Percentiles rank a stretch among this genome's conserved stretches.
phyloP scores from a whole-genome alignment of 257 asterid species.

The Henckelia pumila region DNA sequence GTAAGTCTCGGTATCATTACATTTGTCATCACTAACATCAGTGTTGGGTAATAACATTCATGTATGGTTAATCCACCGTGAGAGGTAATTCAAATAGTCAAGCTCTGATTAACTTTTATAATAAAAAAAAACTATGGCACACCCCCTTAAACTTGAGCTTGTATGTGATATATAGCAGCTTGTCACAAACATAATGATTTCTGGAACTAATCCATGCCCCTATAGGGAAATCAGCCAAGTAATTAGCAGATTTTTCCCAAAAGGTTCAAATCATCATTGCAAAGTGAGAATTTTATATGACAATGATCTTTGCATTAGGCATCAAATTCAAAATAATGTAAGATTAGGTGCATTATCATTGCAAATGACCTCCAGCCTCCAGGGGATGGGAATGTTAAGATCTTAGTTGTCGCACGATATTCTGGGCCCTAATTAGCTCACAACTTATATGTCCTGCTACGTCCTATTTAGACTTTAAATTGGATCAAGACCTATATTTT shows the following conservation, averaged over 20 bases:
- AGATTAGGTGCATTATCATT: neutral
- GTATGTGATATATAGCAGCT: neutral
- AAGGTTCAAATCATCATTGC: neutral
- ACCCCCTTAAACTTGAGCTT: neutral
- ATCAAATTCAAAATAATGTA: no score
- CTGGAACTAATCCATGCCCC: neutral
- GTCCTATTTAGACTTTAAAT: no score
- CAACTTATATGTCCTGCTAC: no score
- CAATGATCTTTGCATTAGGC: neutral
- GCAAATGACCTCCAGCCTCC: neutral
- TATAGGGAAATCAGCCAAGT: no score
- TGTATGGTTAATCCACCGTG: neutral
- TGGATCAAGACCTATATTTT: no score
- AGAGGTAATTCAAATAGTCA: neutral
- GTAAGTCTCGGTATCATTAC: neutral
- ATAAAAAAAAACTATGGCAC: no score
- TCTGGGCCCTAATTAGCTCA: no score
- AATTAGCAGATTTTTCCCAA: neutral
- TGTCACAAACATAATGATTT: neutral
- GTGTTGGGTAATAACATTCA: neutral
- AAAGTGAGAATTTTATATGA: no score
- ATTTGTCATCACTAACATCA: neutral
- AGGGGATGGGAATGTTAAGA: neutral
- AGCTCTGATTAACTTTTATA: neutral
- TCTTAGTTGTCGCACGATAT: no score